Percentiles rank a stretch among this genome's conserved stretches.
Conservation (phyloP, 2,329 filamentous ascomycete species). For the Cercospora berteroae region DNA sequence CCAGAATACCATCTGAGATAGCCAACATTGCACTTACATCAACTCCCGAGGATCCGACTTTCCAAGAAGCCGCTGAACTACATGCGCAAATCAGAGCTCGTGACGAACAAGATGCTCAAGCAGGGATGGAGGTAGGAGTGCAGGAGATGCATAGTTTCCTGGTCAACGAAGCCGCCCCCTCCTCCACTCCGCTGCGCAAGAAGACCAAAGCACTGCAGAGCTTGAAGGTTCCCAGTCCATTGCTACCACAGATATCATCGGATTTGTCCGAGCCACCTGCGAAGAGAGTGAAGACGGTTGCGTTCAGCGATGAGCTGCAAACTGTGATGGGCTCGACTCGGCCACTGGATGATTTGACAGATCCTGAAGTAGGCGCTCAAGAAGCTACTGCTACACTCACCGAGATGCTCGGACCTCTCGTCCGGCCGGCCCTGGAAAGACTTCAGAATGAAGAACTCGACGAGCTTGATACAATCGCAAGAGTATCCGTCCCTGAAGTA, state of each 20-base stretch:
- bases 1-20: constrained; percentile 20
- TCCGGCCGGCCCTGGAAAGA: constrained; percentile 37
- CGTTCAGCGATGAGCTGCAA: constrained; percentile 40
- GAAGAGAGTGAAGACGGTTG: constrained; percentile 44
- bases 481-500: constrained; percentile 51
- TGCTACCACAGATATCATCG: constrained; percentile 40
- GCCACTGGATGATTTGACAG: constrained; percentile 26
- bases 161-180: background rate
- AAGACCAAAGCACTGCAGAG: constrained; percentile 37
- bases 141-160: background rate
- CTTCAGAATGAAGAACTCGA: constrained; percentile 48
- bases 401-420: constrained; percentile 39
- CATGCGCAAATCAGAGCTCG: constrained; percentile 37
- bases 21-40: constrained; percentile 36
- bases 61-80: constrained; percentile 26
- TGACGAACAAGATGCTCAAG: constrained; percentile 21
- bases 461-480: constrained; percentile 48
- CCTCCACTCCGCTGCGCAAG: constrained; percentile 36
- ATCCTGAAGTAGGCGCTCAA: constrained; percentile 23
- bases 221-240: constrained; percentile 48
- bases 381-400: constrained; percentile 37
- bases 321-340: constrained; percentile 38
- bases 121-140: constrained; percentile 19
- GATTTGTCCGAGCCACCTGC: constrained; percentile 38
- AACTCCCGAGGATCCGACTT: constrained; percentile 33